These are phyloP conservation scores for Backusella australiensis DNA, from an alignment of 192 early-diverging fungal genomes.

Conservation along the genomic window DNA sequence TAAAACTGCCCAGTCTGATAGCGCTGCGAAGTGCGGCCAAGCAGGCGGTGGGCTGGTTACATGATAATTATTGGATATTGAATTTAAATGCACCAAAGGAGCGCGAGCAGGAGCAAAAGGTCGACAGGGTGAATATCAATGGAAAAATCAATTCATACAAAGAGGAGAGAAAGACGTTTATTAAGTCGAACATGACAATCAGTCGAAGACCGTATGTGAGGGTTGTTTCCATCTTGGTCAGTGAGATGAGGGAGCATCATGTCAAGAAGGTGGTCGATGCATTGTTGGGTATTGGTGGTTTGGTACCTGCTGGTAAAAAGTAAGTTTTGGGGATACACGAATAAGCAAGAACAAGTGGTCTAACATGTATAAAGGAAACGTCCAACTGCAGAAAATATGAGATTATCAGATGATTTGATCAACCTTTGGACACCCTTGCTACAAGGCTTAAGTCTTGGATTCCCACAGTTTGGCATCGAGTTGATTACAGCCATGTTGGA, in stretches of 20 bases:
- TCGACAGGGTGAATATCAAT: not conserved
- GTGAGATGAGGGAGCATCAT: not conserved
- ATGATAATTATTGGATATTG: constrained; percentile 41
- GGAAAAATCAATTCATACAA: constrained; percentile 26
- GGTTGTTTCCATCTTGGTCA: too few relatives aligned
- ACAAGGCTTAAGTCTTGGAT: constrained; percentile 37
- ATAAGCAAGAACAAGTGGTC: not conserved
- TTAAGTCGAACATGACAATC: constrained; percentile 9
- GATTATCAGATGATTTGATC: constrained; percentile 37
- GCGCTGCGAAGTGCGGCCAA: constrained; percentile 48
- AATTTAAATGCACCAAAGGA: constrained; percentile 33
- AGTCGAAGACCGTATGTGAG: not conserved
- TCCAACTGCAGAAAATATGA: constrained; percentile 30
- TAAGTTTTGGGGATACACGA: constrained; percentile 18
- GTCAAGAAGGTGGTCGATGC: constrained; percentile 49
- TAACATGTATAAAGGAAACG: constrained; percentile 31
- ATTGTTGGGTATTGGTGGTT: constrained; percentile 50
- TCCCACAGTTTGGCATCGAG: constrained; percentile 26
- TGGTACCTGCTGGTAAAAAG: constrained; percentile 58
- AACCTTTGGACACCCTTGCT: constrained; percentile 43
- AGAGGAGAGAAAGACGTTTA: constrained; percentile 22
- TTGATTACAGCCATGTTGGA: constrained; percentile 32
- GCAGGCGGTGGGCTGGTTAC: constrained; percentile 17
- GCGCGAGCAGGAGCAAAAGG: not conserved
- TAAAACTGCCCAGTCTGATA: constrained; percentile 55